Percentiles rank a stretch among this genome's conserved stretches.
phyloP scores from a whole-genome alignment of 1,284 basidiomycete genomes.

The Coniferiporia weirii region DNA sequence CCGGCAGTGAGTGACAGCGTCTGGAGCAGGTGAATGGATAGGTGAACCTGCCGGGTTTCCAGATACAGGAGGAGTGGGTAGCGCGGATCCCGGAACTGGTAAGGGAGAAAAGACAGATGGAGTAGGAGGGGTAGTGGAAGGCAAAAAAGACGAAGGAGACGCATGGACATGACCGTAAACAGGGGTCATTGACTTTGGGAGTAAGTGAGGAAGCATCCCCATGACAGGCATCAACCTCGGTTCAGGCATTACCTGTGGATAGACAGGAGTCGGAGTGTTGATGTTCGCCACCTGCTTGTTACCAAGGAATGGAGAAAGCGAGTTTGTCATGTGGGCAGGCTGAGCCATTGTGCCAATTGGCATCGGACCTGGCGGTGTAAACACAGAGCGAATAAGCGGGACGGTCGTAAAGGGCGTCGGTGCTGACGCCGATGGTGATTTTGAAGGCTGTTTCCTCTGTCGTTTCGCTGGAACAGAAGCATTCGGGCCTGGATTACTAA shows the following conservation, averaged over 20 bases:
- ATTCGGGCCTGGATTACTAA: not conserved
- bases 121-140: not conserved
- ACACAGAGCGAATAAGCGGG: conserved; percentile 1
- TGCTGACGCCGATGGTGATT: not conserved
- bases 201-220: conserved; percentile 3
- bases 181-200: not conserved
- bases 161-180: not conserved
- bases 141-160: not conserved
- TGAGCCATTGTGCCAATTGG: not conserved
- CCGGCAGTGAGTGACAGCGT: not conserved
- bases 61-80: not conserved
- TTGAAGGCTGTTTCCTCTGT: not conserved
- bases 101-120: not conserved
- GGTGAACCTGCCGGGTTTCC: not conserved
- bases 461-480: not conserved
- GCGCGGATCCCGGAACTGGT: not conserved
- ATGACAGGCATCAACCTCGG: not conserved
- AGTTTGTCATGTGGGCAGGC: not conserved
- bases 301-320: not conserved
- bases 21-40: not conserved
- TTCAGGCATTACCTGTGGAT: not conserved
- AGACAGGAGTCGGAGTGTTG: not conserved
- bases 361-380: not conserved
- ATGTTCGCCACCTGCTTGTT: not conserved
- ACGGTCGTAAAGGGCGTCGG: conserved; percentile 8